These are phyloP conservation scores for Oenanthe javanica DNA, from an alignment of 140 eudicot genomes.

Conservation along the genomic window DNA sequence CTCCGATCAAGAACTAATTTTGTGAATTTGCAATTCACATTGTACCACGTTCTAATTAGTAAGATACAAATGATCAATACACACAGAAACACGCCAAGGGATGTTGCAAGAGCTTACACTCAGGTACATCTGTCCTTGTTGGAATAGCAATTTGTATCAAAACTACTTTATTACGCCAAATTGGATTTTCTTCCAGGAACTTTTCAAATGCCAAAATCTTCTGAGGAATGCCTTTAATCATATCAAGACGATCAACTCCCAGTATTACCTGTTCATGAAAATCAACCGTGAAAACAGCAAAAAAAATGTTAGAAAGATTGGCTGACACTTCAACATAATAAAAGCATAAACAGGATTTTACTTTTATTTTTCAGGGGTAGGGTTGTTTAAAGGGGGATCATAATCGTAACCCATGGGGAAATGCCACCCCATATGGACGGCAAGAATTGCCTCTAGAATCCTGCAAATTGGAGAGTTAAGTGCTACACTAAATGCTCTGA, in stretches of 20 bases:
- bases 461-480: not conserved
- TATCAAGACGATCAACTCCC: slow-evolving; percentile 92
- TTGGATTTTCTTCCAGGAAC: slow-evolving; percentile 79
- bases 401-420: not conserved
- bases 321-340: too few relatives aligned
- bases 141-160: slow-evolving; percentile 85
- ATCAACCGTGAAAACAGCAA: not conserved
- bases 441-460: not conserved
- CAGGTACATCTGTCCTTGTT: slow-evolving; percentile 78
- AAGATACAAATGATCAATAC: not conserved
- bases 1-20: not conserved
- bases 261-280: slow-evolving; percentile 50
- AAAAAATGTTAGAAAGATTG: too few relatives aligned
- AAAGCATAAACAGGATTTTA: not conserved
- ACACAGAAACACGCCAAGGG: not conserved
- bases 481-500: not conserved
- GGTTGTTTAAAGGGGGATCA: not conserved
- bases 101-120: slow-evolving; percentile 43
- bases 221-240: slow-evolving; percentile 92
- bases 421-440: not conserved
- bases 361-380: not conserved
- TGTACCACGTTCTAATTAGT: not conserved
- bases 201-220: slow-evolving; percentile 85
- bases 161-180: slow-evolving; percentile 71
- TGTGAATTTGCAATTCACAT: not conserved